A percentile compares a stretch with the other conserved stretches of the same genome.
Conservation (phyloP, 345 rosid species). For the Orychophragmus violaceus region DNA sequence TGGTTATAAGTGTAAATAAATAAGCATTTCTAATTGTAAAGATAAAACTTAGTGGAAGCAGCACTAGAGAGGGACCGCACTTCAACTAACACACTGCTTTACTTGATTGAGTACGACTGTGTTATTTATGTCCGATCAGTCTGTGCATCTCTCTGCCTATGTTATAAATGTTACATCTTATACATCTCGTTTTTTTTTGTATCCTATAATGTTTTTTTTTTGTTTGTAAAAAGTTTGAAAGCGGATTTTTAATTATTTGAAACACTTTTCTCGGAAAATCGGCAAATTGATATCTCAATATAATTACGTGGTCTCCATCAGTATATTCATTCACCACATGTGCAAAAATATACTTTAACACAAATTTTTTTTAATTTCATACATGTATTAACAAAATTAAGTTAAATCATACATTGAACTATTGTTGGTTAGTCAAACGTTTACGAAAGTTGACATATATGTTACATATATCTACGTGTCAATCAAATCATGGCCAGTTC, state of each 20-base stretch:
- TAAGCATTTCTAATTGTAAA: conserved; percentile 13
- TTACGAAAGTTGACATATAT: too few species aligned
- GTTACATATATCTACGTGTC: too few species aligned
- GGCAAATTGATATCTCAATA: too few species aligned
- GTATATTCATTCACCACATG: too few species aligned
- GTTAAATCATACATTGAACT: too few species aligned
- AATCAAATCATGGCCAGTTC: too few species aligned
- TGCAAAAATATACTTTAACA: too few species aligned
- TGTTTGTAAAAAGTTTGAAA: background rate
- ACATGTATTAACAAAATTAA: too few species aligned
- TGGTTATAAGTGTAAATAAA: conserved; percentile 2
- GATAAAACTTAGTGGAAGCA: conserved; percentile 26
- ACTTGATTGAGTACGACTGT: conserved; percentile 6
- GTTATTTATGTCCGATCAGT: background rate
- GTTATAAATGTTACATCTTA: background rate
- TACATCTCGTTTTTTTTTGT: background rate
- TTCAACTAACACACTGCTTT: conserved; percentile 26
- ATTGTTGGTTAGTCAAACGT: too few species aligned
- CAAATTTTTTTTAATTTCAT: too few species aligned
- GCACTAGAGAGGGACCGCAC: conserved; percentile 26
- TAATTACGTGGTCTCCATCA: too few species aligned
- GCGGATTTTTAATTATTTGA: background rate
- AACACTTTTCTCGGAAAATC: background rate
- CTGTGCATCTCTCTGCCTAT: background rate
- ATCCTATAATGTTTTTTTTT: background rate